phyloP scores from a whole-genome alignment of 2,329 filamentous ascomycete species.

The Colletotrichum costaricense region DNA sequence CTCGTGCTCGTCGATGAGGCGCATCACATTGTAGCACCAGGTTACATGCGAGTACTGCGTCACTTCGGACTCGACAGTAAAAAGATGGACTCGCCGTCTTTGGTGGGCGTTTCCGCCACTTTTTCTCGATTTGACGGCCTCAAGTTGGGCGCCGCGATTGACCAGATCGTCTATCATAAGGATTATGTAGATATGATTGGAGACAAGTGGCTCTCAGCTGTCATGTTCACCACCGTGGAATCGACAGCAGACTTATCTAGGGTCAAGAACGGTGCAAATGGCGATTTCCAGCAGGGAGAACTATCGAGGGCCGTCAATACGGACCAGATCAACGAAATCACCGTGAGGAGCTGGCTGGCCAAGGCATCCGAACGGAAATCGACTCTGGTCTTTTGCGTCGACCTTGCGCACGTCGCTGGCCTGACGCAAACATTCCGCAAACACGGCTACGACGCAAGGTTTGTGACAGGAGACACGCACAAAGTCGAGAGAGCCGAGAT shows the following conservation, averaged over 20 bases:
- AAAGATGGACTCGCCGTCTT: conserved; percentile 61
- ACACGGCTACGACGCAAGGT: conserved; percentile 84
- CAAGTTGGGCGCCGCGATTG: conserved; percentile 84
- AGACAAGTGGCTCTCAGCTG: conserved; percentile 90
- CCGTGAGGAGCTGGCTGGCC: conserved; percentile 86
- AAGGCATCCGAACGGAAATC: conserved; percentile 81
- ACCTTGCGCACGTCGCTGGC: conserved; percentile 82
- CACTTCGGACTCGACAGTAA: conserved; percentile 76
- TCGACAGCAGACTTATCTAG: conserved; percentile 82
- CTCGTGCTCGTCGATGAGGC: conserved; percentile 95
- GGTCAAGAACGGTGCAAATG: conserved; percentile 72
- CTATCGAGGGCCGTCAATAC: conserved; percentile 89
- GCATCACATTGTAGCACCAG: conserved; percentile 90
- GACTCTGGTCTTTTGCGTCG: conserved; percentile 94
- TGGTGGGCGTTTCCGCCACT: conserved; percentile 92
- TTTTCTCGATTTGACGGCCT: conserved; percentile 85
- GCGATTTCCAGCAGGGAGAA: conserved; percentile 84
- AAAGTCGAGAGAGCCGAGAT: conserved; percentile 74
- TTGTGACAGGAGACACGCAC: conserved; percentile 85
- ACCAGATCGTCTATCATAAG: conserved; percentile 96
- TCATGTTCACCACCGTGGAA: conserved; percentile 93
- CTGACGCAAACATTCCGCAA: conserved; percentile 82
- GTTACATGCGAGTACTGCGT: conserved; percentile 80
- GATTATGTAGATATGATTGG: conserved; percentile 76
- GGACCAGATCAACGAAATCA: conserved; percentile 81